Evolutionary conservation across 306 rosid genomes (phyloP).

Genomic region (Inga leiocalycina): DNA sequence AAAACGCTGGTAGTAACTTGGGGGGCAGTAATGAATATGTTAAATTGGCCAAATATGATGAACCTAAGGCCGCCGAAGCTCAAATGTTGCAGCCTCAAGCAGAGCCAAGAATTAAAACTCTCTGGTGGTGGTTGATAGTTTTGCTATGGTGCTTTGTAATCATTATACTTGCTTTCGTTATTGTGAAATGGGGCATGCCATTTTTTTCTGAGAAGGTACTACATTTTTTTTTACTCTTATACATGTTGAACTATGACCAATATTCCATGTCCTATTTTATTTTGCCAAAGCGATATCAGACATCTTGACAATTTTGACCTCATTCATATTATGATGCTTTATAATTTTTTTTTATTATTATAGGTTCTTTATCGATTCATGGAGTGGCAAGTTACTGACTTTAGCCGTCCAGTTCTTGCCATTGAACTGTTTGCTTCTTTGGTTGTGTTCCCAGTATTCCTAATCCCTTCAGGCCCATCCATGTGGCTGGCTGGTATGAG

Average conservation of each 20-base stretch:
- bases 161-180: conserved; percentile 41
- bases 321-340: conserved; percentile 25
- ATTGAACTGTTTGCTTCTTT: conserved; percentile 79
- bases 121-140: conserved; percentile 64
- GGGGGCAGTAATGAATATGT: conserved; percentile 57
- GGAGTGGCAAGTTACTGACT: conserved; percentile 95
- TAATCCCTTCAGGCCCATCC: conserved; percentile 95
- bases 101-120: conserved; percentile 37
- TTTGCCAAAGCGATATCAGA: not conserved
- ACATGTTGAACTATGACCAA: not conserved
- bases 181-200: conserved; percentile 68
- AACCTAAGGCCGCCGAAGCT: conserved; percentile 43
- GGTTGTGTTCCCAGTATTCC: conserved; percentile 78
- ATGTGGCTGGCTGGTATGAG: conserved; percentile 99
- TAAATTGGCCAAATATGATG: conserved; percentile 59
- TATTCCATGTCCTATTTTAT: not conserved
- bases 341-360: conserved; percentile 10
- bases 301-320: not conserved
- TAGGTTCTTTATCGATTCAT: conserved; percentile 78
- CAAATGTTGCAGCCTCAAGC: conserved; percentile 47
- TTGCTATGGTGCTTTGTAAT: conserved; percentile 47
- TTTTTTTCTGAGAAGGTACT: conserved; percentile 68
- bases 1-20: conserved; percentile 30
- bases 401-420: conserved; percentile 92
- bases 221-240: conserved; percentile 19